A percentile compares a stretch with the other conserved stretches of the same genome.
Conservation (phyloP, 2,329 filamentous ascomycete species). For the Claviceps cyperi region DNA sequence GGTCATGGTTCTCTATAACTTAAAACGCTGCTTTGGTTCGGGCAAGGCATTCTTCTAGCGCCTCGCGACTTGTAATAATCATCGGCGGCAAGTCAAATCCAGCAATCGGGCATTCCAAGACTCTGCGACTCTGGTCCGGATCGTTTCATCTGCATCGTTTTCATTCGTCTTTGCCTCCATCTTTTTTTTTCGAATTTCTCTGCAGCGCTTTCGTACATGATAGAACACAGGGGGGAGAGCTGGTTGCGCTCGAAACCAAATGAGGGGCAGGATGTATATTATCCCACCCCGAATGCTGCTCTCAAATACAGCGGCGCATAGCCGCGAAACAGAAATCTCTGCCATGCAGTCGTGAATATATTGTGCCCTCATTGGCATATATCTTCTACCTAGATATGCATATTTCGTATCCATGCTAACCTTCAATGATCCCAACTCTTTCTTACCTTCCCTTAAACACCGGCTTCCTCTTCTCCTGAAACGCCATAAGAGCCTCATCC, state of each 20-base stretch:
- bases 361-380: no score
- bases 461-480: conserved; percentile 50
- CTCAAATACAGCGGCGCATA: no score
- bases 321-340: no score
- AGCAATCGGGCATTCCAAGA: no score
- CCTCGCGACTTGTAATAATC: background rate
- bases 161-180: background rate
- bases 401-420: background rate
- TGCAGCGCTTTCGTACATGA: background rate
- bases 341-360: no score
- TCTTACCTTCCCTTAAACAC: conserved; percentile 40
- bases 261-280: background rate
- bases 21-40: background rate
- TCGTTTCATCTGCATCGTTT: background rate
- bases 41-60: background rate
- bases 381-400: no score
- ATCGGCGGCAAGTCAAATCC: no score
- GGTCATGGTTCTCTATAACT: background rate
- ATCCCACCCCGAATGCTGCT: background rate
- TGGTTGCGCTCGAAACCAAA: background rate
- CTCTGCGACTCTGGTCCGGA: no score
- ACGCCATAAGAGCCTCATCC: conserved; percentile 75
- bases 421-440: background rate
- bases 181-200: background rate
- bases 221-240: background rate